Conservation (phyloP, 306 rosid species). For the Dryas drummondii region DNA sequence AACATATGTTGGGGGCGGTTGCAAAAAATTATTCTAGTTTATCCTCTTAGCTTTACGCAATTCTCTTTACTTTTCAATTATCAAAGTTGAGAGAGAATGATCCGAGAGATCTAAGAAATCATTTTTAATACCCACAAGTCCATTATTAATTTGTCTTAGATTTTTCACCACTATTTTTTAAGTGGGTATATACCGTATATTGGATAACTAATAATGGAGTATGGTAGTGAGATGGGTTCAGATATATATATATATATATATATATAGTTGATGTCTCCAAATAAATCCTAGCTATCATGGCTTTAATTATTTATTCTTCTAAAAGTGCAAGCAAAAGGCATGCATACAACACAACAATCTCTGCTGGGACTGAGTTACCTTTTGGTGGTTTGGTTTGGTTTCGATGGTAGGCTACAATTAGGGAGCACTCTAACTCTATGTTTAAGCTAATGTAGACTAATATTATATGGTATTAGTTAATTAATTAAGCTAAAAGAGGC, state of each 20-base stretch:
- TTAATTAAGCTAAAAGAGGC: slow-evolving; percentile 7
- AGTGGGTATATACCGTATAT: neutral
- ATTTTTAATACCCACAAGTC: neutral
- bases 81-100: slow-evolving; percentile 15
- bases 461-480: slow-evolving; percentile 2
- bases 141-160: slow-evolving; percentile 12
- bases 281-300: neutral
- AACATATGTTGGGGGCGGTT: slow-evolving; percentile 30
- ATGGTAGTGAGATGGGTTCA: neutral
- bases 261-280: too few species aligned
- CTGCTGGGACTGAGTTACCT: neutral
- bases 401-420: slow-evolving; percentile 4
- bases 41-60: slow-evolving; percentile 28
- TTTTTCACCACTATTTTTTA: neutral
- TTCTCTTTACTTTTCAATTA: slow-evolving; percentile 16
- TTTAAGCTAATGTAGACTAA: neutral
- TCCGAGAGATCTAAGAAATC: slow-evolving; percentile 23
- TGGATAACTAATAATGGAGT: slow-evolving; percentile 16
- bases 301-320: slow-evolving; percentile 32
- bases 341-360: neutral
- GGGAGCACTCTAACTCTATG: slow-evolving; percentile 12
- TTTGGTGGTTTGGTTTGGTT: neutral
- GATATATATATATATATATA: too few species aligned
- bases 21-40: slow-evolving; percentile 37
- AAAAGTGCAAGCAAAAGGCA: slow-evolving; percentile 24